Percentiles rank a stretch among this genome's conserved stretches.
Conservation (phyloP, 768 basidiomycete species). For the Floccularia luteovirens region DNA sequence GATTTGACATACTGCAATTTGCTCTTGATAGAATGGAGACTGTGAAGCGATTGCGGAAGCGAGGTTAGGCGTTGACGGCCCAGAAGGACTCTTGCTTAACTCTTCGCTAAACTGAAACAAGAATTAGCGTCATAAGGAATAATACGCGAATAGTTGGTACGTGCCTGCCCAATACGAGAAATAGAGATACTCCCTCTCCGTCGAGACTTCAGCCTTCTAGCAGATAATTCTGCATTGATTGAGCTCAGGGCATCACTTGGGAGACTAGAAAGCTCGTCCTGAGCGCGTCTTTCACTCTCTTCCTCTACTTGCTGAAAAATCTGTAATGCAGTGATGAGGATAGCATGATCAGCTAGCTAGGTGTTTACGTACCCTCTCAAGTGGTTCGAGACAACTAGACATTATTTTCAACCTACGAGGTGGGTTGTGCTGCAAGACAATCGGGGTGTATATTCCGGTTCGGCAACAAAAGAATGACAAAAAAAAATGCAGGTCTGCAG, state of each 20-base stretch:
- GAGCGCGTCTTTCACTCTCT: conserved; percentile 44
- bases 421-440: not conserved
- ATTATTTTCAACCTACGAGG: conserved; percentile 4
- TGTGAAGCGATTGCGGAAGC: conserved; percentile 32
- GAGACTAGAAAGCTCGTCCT: conserved; percentile 16
- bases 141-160: conserved; percentile 7
- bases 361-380: conserved; percentile 19
- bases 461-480: not conserved
- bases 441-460: not conserved
- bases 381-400: conserved; percentile 18
- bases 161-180: conserved; percentile 54
- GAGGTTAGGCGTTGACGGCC: conserved; percentile 23
- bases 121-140: conserved; percentile 5
- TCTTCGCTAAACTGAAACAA: conserved; percentile 14
- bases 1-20: conserved; percentile 27
- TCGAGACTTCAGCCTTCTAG: conserved; percentile 23
- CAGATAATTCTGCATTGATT: conserved; percentile 11
- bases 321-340: conserved; percentile 20
- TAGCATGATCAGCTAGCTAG: not conserved
- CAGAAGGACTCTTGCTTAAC: conserved; percentile 13
- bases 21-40: conserved; percentile 38
- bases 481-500: conserved; percentile 1
- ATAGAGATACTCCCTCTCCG: conserved; percentile 49
- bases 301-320: conserved; percentile 53
- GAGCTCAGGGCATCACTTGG: conserved; percentile 8